A percentile compares a stretch with the other conserved stretches of the same genome.
Conservation (phyloP, 2,329 filamentous ascomycete species). For the Botrytis fragariae region DNA sequence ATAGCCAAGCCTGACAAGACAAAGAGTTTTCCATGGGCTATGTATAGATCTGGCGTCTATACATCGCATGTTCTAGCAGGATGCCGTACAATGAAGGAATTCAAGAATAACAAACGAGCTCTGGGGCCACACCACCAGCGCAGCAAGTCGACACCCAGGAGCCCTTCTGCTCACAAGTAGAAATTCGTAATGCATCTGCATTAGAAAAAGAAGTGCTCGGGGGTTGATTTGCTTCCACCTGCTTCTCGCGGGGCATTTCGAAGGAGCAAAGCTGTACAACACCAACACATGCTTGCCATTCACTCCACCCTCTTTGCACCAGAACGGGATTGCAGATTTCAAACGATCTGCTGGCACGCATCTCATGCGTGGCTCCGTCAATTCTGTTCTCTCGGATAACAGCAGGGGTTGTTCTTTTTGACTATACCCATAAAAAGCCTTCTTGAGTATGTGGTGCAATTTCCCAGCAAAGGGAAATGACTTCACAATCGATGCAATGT, state of each 20-base stretch:
- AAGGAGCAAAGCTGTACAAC: background rate
- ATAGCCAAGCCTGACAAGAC: background rate
- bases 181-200: background rate
- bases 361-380: background rate
- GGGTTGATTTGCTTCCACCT: background rate
- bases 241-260: background rate
- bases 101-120: slow-evolving; percentile 1
- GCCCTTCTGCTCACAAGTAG: background rate
- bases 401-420: background rate
- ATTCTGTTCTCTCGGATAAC: background rate
- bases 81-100: slow-evolving; percentile 1
- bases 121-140: background rate
- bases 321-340: slow-evolving; percentile 2
- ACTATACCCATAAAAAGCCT: background rate
- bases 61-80: background rate
- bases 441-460: background rate
- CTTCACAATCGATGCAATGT: background rate
- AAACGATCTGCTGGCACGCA: background rate
- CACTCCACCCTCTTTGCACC: background rate
- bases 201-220: background rate
- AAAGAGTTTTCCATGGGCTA: background rate
- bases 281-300: slow-evolving; percentile 6
- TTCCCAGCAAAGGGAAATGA: background rate
- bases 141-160: background rate
- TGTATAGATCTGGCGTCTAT: background rate